phyloP scores from a whole-genome alignment of 768 basidiomycete species.

The Xerocomellus dryophilus region DNA sequence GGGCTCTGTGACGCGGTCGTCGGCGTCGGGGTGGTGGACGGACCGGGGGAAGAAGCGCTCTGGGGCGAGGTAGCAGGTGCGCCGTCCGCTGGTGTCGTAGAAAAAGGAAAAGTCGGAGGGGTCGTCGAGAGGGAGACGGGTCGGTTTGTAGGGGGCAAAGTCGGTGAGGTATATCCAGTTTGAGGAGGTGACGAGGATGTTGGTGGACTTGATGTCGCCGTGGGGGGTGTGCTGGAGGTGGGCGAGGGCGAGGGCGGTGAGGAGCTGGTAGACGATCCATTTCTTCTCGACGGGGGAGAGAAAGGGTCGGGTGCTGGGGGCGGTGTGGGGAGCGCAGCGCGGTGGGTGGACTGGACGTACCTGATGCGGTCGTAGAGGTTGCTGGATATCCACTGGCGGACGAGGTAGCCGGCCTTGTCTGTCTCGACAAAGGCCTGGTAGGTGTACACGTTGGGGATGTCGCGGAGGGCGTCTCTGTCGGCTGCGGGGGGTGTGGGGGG shows the following conservation, averaged over 20 bases:
- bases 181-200: conserved; percentile 93
- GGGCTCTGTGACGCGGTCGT: conserved; percentile 85
- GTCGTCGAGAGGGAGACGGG: conserved; percentile 91
- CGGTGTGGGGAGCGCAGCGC: too few species aligned
- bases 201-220: conserved; percentile 97
- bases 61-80: conserved; percentile 95
- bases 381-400: too few species aligned
- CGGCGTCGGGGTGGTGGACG: conserved; percentile 43
- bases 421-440: too few species aligned
- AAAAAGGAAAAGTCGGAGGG: conserved; percentile 97
- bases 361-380: too few species aligned
- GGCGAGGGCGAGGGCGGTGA: conserved; percentile 80
- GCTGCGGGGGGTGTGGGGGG: too few species aligned
- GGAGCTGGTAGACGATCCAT: conserved; percentile 94
- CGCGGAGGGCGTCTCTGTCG: too few species aligned
- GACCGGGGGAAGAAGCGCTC: conserved; percentile 65
- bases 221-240: conserved; percentile 87
- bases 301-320: conserved; percentile 87
- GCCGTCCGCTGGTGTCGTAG: conserved; percentile 91
- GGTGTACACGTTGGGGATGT: too few species aligned
- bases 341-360: too few species aligned
- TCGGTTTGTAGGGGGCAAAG: conserved; percentile 94
- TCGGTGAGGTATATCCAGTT: conserved; percentile 95
- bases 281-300: conserved; percentile 90
- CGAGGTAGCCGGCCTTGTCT: too few species aligned